Conservation (phyloP, 2,329 filamentous ascomycete genomes). For the Penicillium janthinellum region DNA sequence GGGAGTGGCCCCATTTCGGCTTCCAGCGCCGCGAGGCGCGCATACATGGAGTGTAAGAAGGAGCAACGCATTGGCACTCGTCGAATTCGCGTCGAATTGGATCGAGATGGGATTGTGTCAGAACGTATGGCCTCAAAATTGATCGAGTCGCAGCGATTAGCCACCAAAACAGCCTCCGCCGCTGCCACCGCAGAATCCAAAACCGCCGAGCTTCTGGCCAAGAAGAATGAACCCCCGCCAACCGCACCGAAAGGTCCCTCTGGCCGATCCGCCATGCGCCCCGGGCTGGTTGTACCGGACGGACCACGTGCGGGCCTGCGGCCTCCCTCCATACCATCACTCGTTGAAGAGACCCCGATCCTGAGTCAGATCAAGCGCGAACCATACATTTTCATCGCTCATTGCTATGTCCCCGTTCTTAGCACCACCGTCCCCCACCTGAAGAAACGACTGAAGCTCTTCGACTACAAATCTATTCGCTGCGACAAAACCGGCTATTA, state of each 20-base stretch:
- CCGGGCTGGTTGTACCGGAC: conserved; percentile 36
- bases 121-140: conserved; percentile 74
- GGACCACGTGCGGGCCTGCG: conserved; percentile 42
- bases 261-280: conserved; percentile 50
- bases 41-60: conserved; percentile 71
- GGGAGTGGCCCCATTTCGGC: conserved; percentile 63
- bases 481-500: conserved; percentile 88
- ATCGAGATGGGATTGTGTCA: conserved; percentile 84
- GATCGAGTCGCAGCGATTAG: conserved; percentile 67
- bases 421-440: conserved; percentile 84
- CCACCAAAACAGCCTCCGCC: conserved; percentile 38
- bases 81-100: conserved; percentile 79
- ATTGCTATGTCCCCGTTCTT: conserved; percentile 83
- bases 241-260: conserved; percentile 86
- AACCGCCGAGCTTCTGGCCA: conserved; percentile 40
- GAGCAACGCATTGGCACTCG: conserved; percentile 78
- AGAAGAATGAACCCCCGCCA: conserved; percentile 68
- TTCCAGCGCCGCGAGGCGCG: conserved; percentile 77
- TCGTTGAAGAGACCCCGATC: conserved; percentile 68
- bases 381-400: conserved; percentile 89
- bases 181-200: conserved; percentile 32
- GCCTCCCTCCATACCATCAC: conserved; percentile 45
- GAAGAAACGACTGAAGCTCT: conserved; percentile 83
- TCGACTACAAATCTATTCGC: conserved; percentile 76
- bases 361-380: conserved; percentile 70